Evolutionary conservation across 768 basidiomycete species (phyloP).

Genomic region (Lentinula lateritia): DNA sequence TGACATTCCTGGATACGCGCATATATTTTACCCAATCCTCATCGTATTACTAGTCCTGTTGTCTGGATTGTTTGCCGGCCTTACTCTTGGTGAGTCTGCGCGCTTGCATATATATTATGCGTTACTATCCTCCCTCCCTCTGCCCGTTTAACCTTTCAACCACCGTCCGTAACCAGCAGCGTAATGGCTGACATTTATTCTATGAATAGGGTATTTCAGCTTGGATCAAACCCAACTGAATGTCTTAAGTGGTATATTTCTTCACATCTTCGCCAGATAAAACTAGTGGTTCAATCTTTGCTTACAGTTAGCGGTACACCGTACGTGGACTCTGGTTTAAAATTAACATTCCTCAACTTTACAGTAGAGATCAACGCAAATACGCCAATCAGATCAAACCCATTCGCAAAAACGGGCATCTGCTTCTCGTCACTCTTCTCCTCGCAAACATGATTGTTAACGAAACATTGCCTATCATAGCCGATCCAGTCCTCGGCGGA

Average conservation of each 20-base stretch:
- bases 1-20: background rate
- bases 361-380: slow-evolving; percentile 61
- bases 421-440: slow-evolving; percentile 76
- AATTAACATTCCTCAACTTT: background rate
- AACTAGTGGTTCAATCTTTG: slow-evolving; percentile 20
- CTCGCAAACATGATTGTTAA: slow-evolving; percentile 92
- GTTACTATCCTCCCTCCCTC: too few species aligned
- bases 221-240: slow-evolving; percentile 90
- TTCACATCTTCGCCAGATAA: background rate
- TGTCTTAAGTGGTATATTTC: slow-evolving; percentile 47
- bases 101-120: too few species aligned
- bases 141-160: too few species aligned
- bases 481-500: slow-evolving; percentile 66
- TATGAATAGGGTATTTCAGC: slow-evolving; percentile 66
- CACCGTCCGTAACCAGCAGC: too few species aligned
- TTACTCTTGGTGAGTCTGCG: slow-evolving; percentile 53
- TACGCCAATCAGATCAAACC: slow-evolving; percentile 86
- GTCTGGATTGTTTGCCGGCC: slow-evolving; percentile 80
- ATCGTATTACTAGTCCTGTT: slow-evolving; percentile 80
- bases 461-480: slow-evolving; percentile 79
- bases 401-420: slow-evolving; percentile 77
- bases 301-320: slow-evolving; percentile 79
- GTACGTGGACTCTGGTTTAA: slow-evolving; percentile 33
- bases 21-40: slow-evolving; percentile 29
- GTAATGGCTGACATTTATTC: too few species aligned